phyloP scores from a whole-genome alignment of 257 asterid species.

The Przewalskia tangutica region DNA sequence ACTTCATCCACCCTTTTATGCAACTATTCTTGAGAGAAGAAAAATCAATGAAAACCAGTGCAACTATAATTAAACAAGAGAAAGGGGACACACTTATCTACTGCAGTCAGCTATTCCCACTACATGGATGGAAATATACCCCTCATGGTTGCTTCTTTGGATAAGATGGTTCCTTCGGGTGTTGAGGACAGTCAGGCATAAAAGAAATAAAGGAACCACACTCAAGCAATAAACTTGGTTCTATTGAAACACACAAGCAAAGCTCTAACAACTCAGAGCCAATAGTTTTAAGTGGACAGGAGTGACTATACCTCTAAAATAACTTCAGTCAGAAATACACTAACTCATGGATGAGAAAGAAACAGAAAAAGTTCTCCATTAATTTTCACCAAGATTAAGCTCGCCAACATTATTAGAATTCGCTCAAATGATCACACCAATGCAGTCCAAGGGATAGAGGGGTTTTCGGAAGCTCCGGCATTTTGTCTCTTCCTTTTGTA shows the following conservation, averaged over 20 bases:
- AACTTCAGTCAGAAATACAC: background rate
- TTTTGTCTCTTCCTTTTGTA: background rate
- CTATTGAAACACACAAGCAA: background rate
- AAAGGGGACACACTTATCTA: background rate
- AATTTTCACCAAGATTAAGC: background rate
- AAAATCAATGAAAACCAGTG: background rate
- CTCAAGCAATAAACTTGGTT: background rate
- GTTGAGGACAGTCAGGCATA: background rate
- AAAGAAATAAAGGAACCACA: background rate
- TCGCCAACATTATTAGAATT: background rate
- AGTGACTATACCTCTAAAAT: background rate
- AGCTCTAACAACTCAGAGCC: background rate
- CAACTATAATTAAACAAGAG: background rate
- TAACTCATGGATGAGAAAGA: background rate
- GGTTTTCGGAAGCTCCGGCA: background rate
- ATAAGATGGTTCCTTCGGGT: background rate
- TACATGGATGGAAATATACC: background rate
- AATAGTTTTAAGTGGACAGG: background rate
- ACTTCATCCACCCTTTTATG: background rate
- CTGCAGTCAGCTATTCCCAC: background rate
- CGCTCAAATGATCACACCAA: background rate
- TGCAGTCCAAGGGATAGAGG: background rate
- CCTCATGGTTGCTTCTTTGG: background rate
- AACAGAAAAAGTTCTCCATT: background rate
- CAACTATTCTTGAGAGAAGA: background rate